phyloP scores from a whole-genome alignment of 2,329 filamentous ascomycete species.

The Diaporthe sp. region DNA sequence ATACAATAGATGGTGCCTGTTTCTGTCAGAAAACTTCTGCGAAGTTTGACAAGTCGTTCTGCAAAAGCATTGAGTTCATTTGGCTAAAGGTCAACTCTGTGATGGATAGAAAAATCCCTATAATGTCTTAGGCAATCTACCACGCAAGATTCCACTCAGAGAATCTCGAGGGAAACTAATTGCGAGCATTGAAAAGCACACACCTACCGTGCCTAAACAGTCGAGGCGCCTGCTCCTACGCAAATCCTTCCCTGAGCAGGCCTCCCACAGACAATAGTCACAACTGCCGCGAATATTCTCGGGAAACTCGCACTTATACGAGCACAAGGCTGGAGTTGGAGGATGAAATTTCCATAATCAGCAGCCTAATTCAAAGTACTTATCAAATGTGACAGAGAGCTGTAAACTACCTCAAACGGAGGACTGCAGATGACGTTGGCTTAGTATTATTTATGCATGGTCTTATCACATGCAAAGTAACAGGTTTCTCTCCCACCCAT shows the following conservation, averaged over 20 bases:
- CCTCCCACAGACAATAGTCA: background rate
- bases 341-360: background rate
- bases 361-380: background rate
- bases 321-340: background rate
- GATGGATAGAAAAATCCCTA: too few species aligned
- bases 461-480: constrained; percentile 12
- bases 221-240: background rate
- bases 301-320: background rate
- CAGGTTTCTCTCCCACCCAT: background rate
- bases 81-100: background rate
- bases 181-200: background rate
- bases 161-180: background rate
- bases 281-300: background rate
- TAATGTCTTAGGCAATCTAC: too few species aligned
- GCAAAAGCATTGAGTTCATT: background rate
- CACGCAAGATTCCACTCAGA: background rate
- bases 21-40: too few species aligned
- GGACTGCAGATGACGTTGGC: background rate
- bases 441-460: background rate
- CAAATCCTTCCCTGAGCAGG: background rate
- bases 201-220: background rate
- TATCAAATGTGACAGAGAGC: constrained; percentile 13
- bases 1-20: too few species aligned
- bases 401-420: background rate
- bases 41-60: background rate